phyloP scores from a whole-genome alignment of 2,329 filamentous ascomycete genomes.

The Nemania sp. region DNA sequence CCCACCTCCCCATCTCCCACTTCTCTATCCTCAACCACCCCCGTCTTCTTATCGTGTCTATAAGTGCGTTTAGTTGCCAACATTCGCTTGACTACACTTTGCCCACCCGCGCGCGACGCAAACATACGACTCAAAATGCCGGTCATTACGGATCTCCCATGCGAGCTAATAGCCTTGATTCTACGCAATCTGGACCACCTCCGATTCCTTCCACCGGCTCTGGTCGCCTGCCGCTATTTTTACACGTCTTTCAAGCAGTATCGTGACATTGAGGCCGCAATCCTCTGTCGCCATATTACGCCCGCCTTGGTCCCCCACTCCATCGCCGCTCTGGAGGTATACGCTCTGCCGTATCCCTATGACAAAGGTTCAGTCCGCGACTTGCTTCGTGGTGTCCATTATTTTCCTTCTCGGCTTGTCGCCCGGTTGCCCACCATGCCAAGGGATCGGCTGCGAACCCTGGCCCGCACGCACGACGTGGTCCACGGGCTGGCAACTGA shows the following conservation, averaged over 20 bases:
- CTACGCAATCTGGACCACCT: conserved; percentile 16
- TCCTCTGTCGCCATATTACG: conserved; percentile 17
- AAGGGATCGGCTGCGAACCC: background rate
- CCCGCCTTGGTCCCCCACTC: background rate
- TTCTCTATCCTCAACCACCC: background rate
- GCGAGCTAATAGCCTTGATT: conserved; percentile 11
- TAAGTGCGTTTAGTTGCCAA: background rate
- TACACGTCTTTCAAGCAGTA: conserved; percentile 22
- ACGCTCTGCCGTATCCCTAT: background rate
- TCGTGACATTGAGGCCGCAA: conserved; percentile 2
- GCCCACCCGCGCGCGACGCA: background rate
- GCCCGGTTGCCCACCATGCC: background rate
- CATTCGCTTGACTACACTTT: background rate
- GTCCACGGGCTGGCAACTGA: conserved; percentile 15
- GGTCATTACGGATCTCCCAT: background rate
- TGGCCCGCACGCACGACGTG: conserved; percentile 19
- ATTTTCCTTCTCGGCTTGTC: background rate
- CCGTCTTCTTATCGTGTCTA: background rate
- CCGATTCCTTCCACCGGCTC: conserved; percentile 12
- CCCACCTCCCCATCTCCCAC: background rate
- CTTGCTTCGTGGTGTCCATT: background rate
- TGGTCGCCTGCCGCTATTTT: conserved; percentile 23
- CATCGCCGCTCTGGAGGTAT: background rate
- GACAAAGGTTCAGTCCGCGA: background rate
- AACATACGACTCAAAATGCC: background rate